Base-by-base conservation (phyloP, 805 yeast genomes). In the Saccharomycopsis sp. region DNA sequence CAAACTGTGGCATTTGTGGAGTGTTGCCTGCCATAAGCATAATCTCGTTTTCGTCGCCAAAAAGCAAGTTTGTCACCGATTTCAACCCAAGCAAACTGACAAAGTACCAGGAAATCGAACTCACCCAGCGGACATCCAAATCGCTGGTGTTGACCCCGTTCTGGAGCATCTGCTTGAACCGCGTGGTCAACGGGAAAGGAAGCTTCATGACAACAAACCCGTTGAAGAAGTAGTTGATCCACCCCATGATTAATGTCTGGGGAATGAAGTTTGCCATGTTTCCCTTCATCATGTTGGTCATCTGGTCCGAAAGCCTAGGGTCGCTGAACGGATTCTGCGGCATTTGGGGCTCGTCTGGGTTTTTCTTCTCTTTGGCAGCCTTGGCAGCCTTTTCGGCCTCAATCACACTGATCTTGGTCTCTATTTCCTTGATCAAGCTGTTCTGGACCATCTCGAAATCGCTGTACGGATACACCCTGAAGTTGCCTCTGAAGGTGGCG, bases 21-120 rank as follows among this genome's bases (percentile, higher is more conserved):
- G 67, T 63, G 51, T 64, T 52, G 64, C 65, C 53, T 66, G 52
- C 61, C 67, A 55, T 63, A 62, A 74, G 71, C 65, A 80, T 68
- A 50, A 76, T 75, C 50, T 75, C 73, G 1, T 76, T 81, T 2
- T 64, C 67, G 59, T 79, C 82, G 12, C 83, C 84, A 63, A 89
- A 78, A 5, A 91, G 62, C 55, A 92, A 77, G 44, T 87, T 79
- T 68, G 85, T 87, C 1, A 94, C 84, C 0, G 97, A 87, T 63
- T 82, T 81, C 60, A 94, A 77, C 29, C 98, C 98, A 54, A 91
- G 70, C 61, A 90, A 80, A 57, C 90, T 88, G 56, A 92, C 87
- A 69, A 94, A 89, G 70, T 92, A 94, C 98, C 98, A 94, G 3
- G 97, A 90, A 20, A 94, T 86, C 2, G 97, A 84, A 41, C 94